Evolutionary conservation across 306 rosid genomes (phyloP).

Genomic region (Heteromeles arbutifolia): DNA sequence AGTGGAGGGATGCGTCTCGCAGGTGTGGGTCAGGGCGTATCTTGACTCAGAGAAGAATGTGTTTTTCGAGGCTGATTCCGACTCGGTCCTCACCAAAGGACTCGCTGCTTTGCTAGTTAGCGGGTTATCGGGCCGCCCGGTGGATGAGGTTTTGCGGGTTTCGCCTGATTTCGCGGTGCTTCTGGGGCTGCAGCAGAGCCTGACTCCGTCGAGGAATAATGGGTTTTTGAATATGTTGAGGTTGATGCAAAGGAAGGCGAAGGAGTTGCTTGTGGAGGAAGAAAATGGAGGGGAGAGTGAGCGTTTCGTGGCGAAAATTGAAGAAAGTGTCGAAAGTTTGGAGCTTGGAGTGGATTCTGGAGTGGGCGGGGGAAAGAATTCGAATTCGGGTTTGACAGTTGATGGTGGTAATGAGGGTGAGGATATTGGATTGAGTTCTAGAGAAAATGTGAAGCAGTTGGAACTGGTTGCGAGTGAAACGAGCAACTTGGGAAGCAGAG

Average conservation of each 20-base stretch:
- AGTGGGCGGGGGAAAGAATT: neutral
- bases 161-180: slow-evolving; percentile 68
- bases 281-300: slow-evolving; percentile 33
- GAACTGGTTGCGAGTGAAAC: neutral
- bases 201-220: slow-evolving; percentile 83
- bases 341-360: slow-evolving; percentile 14
- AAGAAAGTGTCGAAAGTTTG: slow-evolving; percentile 18
- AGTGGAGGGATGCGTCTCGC: slow-evolving; percentile 94
- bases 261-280: slow-evolving; percentile 43
- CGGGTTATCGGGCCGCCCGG: slow-evolving; percentile 74
- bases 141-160: slow-evolving; percentile 48
- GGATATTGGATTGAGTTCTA: neutral
- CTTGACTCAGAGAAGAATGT: slow-evolving; percentile 56
- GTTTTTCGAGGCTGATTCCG: slow-evolving; percentile 84
- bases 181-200: slow-evolving; percentile 88
- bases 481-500: slow-evolving; percentile 49
- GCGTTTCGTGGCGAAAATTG: neutral
- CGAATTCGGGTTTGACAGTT: neutral
- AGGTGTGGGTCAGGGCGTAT: slow-evolving; percentile 96
- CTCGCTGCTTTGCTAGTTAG: slow-evolving; percentile 83
- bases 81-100: slow-evolving; percentile 78
- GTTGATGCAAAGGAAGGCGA: slow-evolving; percentile 85
- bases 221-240: slow-evolving; percentile 90
- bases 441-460: slow-evolving; percentile 1
- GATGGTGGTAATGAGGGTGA: neutral